phyloP scores from a whole-genome alignment of 2,329 filamentous ascomycete genomes.

The Scleromitrula shiraiana region DNA sequence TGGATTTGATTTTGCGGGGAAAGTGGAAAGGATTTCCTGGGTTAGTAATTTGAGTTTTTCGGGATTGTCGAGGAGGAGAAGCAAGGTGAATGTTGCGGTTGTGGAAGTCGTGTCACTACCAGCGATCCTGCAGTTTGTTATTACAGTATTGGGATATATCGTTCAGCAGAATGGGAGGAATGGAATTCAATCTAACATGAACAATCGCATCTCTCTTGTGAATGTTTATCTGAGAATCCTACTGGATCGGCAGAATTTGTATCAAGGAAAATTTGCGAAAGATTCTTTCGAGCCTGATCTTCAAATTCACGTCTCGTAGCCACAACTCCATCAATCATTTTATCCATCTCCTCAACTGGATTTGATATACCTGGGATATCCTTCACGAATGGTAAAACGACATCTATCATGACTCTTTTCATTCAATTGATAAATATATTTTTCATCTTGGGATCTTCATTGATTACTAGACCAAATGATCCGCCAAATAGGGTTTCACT shows the following conservation, averaged over 20 bases:
- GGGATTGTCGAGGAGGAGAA: constrained; percentile 3
- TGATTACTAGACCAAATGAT: constrained; percentile 16
- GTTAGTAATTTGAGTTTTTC: not conserved
- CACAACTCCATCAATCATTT: constrained; percentile 13
- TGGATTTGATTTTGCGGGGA: constrained; percentile 10
- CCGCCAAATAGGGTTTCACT: constrained; percentile 16
- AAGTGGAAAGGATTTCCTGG: constrained; percentile 29
- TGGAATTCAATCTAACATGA: constrained; percentile 11
- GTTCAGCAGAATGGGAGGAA: not conserved
- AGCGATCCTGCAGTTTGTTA: not conserved
- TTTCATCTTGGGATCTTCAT: constrained; percentile 13
- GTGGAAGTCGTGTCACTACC: not conserved
- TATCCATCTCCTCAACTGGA: constrained; percentile 1
- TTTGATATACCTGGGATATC: constrained; percentile 13
- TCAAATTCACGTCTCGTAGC: constrained; percentile 9
- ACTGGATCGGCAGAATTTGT: constrained; percentile 12
- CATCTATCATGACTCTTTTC: constrained; percentile 7
- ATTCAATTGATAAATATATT: constrained; percentile 12
- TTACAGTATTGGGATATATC: not conserved
- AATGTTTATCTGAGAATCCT: constrained; percentile 13
- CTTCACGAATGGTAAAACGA: constrained; percentile 3
- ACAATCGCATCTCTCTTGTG: constrained; percentile 18
- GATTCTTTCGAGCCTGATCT: constrained; percentile 10
- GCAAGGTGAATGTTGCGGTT: not conserved
- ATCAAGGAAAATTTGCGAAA: constrained; percentile 17